Evolutionary conservation across 2,329 filamentous ascomycete species (phyloP), one percentile per base, ranked within the genome.

Genomic region (Alternaria sp.): DNA sequence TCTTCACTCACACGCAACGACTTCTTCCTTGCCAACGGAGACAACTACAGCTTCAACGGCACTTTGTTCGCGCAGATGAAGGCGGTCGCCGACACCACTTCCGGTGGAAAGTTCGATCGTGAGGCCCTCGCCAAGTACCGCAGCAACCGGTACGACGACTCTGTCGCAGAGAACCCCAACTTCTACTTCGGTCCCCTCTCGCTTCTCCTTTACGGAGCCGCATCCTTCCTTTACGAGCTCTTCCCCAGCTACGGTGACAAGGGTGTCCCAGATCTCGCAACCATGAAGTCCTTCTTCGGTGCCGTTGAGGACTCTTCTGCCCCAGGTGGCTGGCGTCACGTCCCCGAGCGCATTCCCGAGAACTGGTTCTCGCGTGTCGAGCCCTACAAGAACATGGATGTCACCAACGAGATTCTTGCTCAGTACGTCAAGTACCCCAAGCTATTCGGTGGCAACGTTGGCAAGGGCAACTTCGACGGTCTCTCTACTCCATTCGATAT

Each of bases 181-280:
- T 83, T 83, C 74, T 82, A 71, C 72, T 83, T 82, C 51, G 80
- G 81, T n/a, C 81, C 81, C 2, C 65, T 79, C 14, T 69, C 74
- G 11, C 68, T 83, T 5, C 72, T 84, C 6, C 74, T 82, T 15
- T 82, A 78, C 64, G 81, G 82, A 37, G 81, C 82, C 20, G 77
- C 82, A 3, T 79, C 77, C 45, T 83, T 84, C 75, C 64, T 84
- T 12, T 84, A 83, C 72, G 78, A 81, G 63, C 73, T 83, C 12
- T 81, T 82, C 68, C 80, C 82, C 6, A 55, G 77, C 61, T 73
- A 67, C 51, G 70, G 70, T 0, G 58, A 60, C 10, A 61, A 72
- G 53, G 73, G 71, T 20, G 53, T 45, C 11, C 56, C 71, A 5
- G 63, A 73, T 26, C 57, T 74, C 8, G 64, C 60, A 20, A 70